phyloP scores from a whole-genome alignment of 106 monocot species.

The Vanilla planifolia region DNA sequence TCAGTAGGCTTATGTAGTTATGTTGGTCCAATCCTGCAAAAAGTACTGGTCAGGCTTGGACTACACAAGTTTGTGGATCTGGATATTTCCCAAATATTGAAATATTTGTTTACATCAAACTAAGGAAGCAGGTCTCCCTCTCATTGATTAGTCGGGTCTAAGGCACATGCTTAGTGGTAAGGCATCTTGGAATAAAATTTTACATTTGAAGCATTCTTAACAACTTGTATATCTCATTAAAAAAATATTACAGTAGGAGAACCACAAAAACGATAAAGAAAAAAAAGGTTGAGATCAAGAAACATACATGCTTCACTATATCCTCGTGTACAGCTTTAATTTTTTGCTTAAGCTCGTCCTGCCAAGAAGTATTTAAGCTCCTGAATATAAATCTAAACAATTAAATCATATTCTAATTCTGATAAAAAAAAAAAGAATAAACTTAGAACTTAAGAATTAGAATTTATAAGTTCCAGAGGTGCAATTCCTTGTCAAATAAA shows the following conservation, averaged over 20 bases:
- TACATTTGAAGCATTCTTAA: neutral
- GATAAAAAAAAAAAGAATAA: no score
- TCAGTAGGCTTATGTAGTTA: neutral
- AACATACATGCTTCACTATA: slow-evolving; percentile 64
- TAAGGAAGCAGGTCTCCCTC: neutral
- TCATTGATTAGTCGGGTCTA: neutral
- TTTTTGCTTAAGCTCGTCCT: slow-evolving; percentile 63
- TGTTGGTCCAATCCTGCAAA: neutral
- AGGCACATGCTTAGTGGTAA: no score
- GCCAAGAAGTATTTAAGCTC: slow-evolving; percentile 12
- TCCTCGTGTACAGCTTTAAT: slow-evolving; percentile 38
- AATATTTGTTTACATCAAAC: neutral
- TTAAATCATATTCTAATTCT: no score
- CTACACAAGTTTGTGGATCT: neutral
- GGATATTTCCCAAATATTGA: neutral
- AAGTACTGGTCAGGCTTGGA: neutral
- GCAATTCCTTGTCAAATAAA: no score
- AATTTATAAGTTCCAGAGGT: no score
- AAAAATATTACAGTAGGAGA: neutral
- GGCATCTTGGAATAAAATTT: no score
- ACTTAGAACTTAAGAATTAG: no score
- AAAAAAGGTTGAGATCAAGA: neutral
- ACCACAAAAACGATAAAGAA: slow-evolving; percentile 1
- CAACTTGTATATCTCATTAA: neutral
- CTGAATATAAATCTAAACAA: no score